These are phyloP conservation scores for Penicillium cinerascens DNA, from an alignment of 495 filamentous ascomycete species.

Conservation along the genomic window DNA sequence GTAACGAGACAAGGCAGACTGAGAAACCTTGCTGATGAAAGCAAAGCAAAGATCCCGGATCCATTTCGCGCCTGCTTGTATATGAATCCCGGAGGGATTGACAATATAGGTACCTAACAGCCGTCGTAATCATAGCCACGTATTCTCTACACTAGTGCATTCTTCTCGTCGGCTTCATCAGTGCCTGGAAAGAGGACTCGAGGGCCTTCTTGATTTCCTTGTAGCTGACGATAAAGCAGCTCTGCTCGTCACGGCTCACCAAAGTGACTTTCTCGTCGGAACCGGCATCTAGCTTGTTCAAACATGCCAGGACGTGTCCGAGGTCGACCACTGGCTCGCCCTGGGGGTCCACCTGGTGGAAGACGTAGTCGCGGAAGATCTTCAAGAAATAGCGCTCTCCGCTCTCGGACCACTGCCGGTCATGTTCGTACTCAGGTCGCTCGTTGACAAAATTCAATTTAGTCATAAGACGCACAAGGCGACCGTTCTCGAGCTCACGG, in stretches of 20 bases:
- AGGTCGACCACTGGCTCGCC: conserved; percentile 78
- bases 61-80: background rate
- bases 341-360: conserved; percentile 85
- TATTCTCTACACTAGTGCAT: conserved; percentile 30
- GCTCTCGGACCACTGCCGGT: conserved; percentile 78
- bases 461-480: conserved; percentile 73
- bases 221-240: conserved; percentile 79
- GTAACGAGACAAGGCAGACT: background rate
- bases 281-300: conserved; percentile 92
- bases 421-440: conserved; percentile 75
- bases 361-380: conserved; percentile 94
- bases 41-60: background rate
- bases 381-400: conserved; percentile 89
- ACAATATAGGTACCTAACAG: background rate
- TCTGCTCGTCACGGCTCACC: conserved; percentile 85
- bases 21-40: background rate
- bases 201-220: conserved; percentile 79
- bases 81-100: background rate
- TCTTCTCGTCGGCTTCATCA: conserved; percentile 56
- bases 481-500: conserved; percentile 87
- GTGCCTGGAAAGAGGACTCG: conserved; percentile 73
- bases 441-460: conserved; percentile 87
- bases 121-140: conserved; percentile 11
- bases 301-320: conserved; percentile 73
- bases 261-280: conserved; percentile 80